A percentile compares a stretch with the other conserved stretches of the same genome.
These are phyloP conservation scores for Capsicum pubescens DNA, from an alignment of 257 asterid genomes.

Conservation along the genomic window DNA sequence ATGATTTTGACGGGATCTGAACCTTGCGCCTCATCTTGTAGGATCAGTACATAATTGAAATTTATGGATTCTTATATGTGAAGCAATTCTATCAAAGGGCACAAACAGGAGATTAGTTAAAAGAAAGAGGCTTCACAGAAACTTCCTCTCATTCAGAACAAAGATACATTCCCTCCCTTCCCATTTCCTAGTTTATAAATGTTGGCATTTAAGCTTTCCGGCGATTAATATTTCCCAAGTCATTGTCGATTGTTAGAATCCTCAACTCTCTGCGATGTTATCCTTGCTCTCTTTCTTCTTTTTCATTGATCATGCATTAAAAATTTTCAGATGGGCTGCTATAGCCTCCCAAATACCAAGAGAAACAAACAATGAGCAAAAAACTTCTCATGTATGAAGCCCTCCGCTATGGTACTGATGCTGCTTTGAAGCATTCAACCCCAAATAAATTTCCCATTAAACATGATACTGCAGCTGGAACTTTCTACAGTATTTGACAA, in stretches of 20 bases:
- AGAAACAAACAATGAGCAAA: background rate
- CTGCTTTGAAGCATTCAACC: background rate
- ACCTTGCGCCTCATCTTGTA: background rate
- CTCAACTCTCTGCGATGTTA: background rate
- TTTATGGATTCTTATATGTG: background rate
- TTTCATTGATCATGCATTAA: background rate
- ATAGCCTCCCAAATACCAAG: background rate
- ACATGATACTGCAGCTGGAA: background rate
- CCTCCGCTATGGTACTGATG: background rate
- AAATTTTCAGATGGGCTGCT: background rate
- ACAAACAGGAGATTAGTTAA: background rate
- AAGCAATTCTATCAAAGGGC: background rate
- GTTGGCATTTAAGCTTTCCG: background rate
- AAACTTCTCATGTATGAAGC: background rate
- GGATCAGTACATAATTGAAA: background rate
- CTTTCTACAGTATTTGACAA: background rate
- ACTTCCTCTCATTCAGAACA: background rate
- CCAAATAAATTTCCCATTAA: background rate
- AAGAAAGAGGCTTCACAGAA: slow-evolving; percentile 1
- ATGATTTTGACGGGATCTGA: background rate
- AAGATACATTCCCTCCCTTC: background rate
- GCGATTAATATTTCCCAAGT: background rate
- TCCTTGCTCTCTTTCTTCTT: background rate
- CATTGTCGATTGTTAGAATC: background rate
- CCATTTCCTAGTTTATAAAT: background rate